Evolutionary conservation across 495 filamentous ascomycete species (phyloP), one percentile per base, ranked within the genome.

Genomic region (Penicillium waksmanii): DNA sequence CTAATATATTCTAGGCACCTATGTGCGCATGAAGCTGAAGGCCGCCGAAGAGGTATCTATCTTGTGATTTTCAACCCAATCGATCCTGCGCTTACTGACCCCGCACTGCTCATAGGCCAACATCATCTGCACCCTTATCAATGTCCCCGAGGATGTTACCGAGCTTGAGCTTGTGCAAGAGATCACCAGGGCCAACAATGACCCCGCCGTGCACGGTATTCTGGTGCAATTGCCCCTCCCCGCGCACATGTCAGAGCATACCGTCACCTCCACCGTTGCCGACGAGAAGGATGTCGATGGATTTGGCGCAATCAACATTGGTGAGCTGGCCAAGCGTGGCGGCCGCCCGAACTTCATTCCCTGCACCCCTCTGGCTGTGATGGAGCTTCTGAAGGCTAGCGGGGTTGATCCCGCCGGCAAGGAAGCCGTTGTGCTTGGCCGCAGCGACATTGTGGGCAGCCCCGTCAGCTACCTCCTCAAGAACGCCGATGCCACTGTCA

Each of bases 21-120:
- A 98, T 90, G 93, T 98, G 73, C 92, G 92, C 77, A 98, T 98
- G 95, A 98, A 98, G 78, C 74, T 97, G 67, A 98, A 97, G 82
- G 95, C 95, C 56, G 95, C 95, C 31, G 83, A 93, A 72, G 94
- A 98, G 84, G 91, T 94, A 79, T 52, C 67, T 93, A 79, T 52
- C 68, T 65, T 49, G 55, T 35, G 46, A 43, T 36, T 44, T 43
- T 51, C 17, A 44, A 18, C 42, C 42, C 42, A 17, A 17, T 44
- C 17, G 17, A 10, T 54, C 19, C 10, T 15, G 23, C 19, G 53
- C 53, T 58, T 44, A 27, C 58, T 63, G 55, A 62, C 35, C 57
- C 62, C 60, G 44, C 61, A 66, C 42, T 43, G 21, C 23, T 56
- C 57, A 53, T 56, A 96, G 91, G 91, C 91, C 67, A 91, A 90